Evolutionary conservation across 495 filamentous ascomycete species (phyloP), one percentile per base, ranked within the genome.

Genomic region (Baudoinia panamericana): DNA sequence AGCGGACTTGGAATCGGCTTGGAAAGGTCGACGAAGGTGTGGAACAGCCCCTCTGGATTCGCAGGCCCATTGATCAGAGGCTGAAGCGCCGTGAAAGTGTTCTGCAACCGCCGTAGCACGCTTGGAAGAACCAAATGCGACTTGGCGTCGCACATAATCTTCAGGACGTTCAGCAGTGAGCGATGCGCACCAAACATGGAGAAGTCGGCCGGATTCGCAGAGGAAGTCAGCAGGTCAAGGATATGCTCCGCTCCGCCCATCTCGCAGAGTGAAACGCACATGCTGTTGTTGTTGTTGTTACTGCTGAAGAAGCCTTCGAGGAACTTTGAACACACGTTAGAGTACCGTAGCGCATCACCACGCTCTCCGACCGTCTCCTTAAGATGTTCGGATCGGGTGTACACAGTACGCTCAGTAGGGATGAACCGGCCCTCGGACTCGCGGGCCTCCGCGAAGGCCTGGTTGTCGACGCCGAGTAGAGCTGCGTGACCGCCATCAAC

Each of bases 51-150:
- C 13, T 63, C 54, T 11, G 39, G 20, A 17, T 36, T 16, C 33
- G 56, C 64, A 8, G 64, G 59, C 30, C 70, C 64, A 18, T 61
- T 56, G 39, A 75, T 67, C 36, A 95, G 69, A 6, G 77, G 73
- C 40, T 72, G 61, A 11, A 95, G 67, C 29, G 63, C 68, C 48
- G 84, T 69, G 24, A 87, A 62, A 16, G 77, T 73, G 20, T 57
- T 59, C 48, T 92, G 81, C 7, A 79, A 71, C 30, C 84, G 73
- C 43, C 75, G 71, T 17, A 95, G 60, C 19, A 95, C 59, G 7
- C 84, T 83, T 0, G 85, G 84, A 10, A 96, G 62, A 2, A 84
- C 76, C 7, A 88, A 62, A 54, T 90, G 76, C 15, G 88, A 79
- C 51, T 82, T 86, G 12, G 75, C 73, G 54, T 96, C 92, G 24